Evolutionary conservation across 805 yeast species (phyloP).

Genomic region (Priceomyces castillae): DNA sequence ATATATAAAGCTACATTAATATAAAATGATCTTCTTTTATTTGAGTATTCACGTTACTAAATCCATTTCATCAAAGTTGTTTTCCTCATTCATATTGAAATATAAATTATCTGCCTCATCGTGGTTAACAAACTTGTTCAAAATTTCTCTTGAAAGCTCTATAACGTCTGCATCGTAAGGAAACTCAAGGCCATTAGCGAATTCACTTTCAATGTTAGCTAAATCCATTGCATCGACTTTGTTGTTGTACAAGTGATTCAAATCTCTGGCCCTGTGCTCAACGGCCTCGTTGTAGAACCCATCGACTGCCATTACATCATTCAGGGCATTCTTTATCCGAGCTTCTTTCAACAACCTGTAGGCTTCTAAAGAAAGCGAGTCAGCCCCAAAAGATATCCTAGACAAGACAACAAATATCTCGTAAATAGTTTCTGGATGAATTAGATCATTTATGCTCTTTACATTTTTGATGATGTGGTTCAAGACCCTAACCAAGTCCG

Average conservation of each 20-base stretch:
- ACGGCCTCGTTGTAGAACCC: conserved; percentile 42
- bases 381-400: conserved; percentile 51
- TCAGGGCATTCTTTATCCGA: conserved; percentile 27
- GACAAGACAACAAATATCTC: conserved; percentile 51
- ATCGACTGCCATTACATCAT: conserved; percentile 19
- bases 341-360: conserved; percentile 34
- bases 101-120: conserved; percentile 79
- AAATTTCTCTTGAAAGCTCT: conserved; percentile 66
- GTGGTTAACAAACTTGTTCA: conserved; percentile 65
- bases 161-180: conserved; percentile 61
- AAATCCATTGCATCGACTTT: conserved; percentile 15
- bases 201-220: conserved; percentile 40
- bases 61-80: conserved; percentile 24
- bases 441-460: conserved; percentile 28
- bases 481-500: conserved; percentile 38
- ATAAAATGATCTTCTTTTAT: conserved; percentile 1
- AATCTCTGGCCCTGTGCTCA: conserved; percentile 38
- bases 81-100: conserved; percentile 55
- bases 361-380: conserved; percentile 39
- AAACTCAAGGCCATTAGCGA: conserved; percentile 60
- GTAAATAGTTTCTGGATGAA: conserved; percentile 39
- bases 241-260: conserved; percentile 28
- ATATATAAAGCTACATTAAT: conserved; percentile 5
- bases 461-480: conserved; percentile 36
- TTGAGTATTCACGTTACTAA: conserved; percentile 9